Evolutionary conservation across 805 yeast species (phyloP), one percentile per base, ranked within the genome.

Genomic region (Ogataea wickerhamii): DNA sequence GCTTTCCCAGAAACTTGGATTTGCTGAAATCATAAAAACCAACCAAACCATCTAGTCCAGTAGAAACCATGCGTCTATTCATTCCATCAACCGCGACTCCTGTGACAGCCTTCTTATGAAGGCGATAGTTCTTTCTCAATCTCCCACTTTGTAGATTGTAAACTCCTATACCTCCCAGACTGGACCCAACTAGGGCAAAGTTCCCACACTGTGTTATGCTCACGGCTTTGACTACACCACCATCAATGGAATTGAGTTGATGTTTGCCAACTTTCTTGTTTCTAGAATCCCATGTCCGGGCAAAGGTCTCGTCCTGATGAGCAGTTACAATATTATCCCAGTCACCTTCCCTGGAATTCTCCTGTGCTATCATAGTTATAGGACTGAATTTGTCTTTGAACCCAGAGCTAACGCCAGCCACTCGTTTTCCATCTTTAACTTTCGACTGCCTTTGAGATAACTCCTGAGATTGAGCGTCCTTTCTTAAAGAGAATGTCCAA

Each of bases 391-490:
- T 85, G 39, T 78, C 88, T 42, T 73, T 75, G 51, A 76, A 64
- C 21, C 74, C 66, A 20, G 67, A 63, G 10, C 67, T 66, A 6
- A 66, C 58, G n/a, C 89, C 88, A 4, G 75, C 83, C 36, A 67
- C 64, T 48, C 83, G 54, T 16, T 63, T 60, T 28, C 74, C 75
- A 41, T 70, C 68, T 32, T 68, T 68, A 8, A 48, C 28, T 34
- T 54, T 57, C 7, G 67, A 70, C 16, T 74, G 66, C 48, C 84
- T 76, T 62, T 89, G 97, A 0, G 97, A 88, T 53, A 93, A 66
- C 57, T 88, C 94, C 55, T 87, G 96, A 4, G 95, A 86, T 63
- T 93, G 99, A 0, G 97, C 94, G 61, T 93, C 98, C 59, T 93
- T 93, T 52, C 98, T 74, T 37, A 93, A 68, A 1, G 98, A 89